Percentiles rank a stretch among this genome's conserved stretches.
Conservation (phyloP, 352 stramenopile species). For the Saprolegnia parasitica region DNA sequence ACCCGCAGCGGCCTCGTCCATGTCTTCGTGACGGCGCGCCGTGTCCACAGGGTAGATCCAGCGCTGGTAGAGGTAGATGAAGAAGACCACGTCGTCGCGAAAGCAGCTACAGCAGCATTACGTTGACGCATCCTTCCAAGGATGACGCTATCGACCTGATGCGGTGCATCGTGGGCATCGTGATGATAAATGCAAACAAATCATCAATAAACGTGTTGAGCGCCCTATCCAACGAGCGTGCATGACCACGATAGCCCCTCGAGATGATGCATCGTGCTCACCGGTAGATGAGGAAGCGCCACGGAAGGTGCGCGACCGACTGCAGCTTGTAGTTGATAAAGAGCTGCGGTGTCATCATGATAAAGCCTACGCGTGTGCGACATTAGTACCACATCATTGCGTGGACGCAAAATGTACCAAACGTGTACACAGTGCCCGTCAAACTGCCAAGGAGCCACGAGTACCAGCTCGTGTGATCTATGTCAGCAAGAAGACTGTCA, state of each 20-base stretch:
- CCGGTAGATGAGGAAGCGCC: slow-evolving; percentile 93
- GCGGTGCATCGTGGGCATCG: slow-evolving; percentile 88
- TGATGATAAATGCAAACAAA: slow-evolving; percentile 88
- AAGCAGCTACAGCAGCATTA: slow-evolving; percentile 46
- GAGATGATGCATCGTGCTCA: not conserved
- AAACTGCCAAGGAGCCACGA: slow-evolving; percentile 82
- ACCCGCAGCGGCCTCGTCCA: not conserved
- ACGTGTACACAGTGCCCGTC: slow-evolving; percentile 84
- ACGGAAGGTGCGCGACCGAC: slow-evolving; percentile 87
- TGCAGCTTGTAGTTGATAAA: slow-evolving; percentile 93
- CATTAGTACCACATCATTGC: not conserved
- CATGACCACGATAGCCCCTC: slow-evolving; percentile 29
- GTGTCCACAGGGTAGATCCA: slow-evolving; percentile 87
- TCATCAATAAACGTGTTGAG: slow-evolving; percentile 94
- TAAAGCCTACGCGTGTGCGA: slow-evolving; percentile 48
- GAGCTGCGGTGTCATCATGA: slow-evolving; percentile 88
- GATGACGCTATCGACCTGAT: slow-evolving; percentile 42
- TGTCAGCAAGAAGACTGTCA: not conserved
- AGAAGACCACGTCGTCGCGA: slow-evolving; percentile 88
- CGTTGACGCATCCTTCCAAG: not conserved
- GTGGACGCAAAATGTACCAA: slow-evolving; percentile 35
- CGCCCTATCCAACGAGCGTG: slow-evolving; percentile 46
- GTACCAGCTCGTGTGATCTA: slow-evolving; percentile 72
- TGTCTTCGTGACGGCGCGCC: slow-evolving; percentile 29
- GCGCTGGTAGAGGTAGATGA: slow-evolving; percentile 88